A percentile compares a stretch with the other conserved stretches of the same genome.
Conservation (phyloP, 2,329 filamentous ascomycete species). For the Ophiostoma triangulosporum region DNA sequence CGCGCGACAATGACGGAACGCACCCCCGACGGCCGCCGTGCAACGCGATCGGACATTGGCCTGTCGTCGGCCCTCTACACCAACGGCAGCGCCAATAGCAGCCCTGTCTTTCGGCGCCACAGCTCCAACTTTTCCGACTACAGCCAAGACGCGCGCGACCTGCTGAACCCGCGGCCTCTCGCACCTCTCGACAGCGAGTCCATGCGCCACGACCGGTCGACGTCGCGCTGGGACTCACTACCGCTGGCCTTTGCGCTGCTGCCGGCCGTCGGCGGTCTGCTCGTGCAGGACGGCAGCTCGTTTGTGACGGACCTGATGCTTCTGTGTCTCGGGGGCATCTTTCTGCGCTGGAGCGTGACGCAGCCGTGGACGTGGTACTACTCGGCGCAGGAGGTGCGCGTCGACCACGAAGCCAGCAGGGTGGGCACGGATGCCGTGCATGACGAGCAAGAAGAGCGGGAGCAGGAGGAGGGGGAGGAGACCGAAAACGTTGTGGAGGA, state of each 20-base stretch:
- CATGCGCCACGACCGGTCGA: conserved; percentile 32
- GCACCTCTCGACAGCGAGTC: conserved; percentile 18
- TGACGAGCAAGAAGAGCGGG: conserved; percentile 26
- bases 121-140: conserved; percentile 62
- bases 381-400: conserved; percentile 50
- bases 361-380: conserved; percentile 80
- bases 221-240: conserved; percentile 63
- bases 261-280: conserved; percentile 69
- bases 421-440: conserved; percentile 25
- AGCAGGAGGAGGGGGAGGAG: conserved; percentile 18
- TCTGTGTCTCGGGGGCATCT: conserved; percentile 65
- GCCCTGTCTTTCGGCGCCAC: conserved; percentile 18
- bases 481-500: neutral
- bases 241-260: conserved; percentile 73
- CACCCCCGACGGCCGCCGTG: neutral
- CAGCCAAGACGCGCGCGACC: conserved; percentile 57
- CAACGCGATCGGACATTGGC: neutral
- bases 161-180: conserved; percentile 43
- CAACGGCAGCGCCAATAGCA: neutral
- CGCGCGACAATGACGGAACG: neutral
- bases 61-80: neutral
- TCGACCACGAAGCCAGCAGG: conserved; percentile 31
- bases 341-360: conserved; percentile 84
- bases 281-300: conserved; percentile 73
- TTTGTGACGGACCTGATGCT: conserved; percentile 78